These are phyloP conservation scores for Mitragyna speciosa DNA, from an alignment of 257 asterid genomes.

Conservation along the genomic window DNA sequence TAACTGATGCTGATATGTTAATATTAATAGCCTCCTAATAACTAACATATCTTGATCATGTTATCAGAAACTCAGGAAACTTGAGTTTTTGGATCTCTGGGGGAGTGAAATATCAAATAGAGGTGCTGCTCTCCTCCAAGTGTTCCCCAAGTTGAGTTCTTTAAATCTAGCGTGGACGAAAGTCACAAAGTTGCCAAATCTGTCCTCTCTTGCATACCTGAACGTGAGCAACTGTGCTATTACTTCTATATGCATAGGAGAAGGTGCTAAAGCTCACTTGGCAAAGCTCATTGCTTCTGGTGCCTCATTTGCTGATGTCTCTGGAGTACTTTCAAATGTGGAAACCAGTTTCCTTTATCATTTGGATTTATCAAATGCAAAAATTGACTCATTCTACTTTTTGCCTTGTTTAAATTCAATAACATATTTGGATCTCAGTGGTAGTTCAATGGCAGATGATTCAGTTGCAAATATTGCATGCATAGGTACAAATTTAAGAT, in stretches of 20 bases:
- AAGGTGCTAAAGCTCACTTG: conserved; percentile 47
- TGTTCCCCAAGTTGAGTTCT: conserved; percentile 58
- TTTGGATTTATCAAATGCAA: conserved; percentile 68
- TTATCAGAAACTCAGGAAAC: conserved; percentile 59
- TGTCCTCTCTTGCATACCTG: conserved; percentile 59
- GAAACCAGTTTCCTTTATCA: conserved; percentile 45
- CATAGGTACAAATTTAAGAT: conserved; percentile 55
- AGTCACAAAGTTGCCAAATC: conserved; percentile 58
- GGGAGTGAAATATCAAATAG: conserved; percentile 70
- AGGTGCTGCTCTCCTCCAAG: conserved; percentile 55
- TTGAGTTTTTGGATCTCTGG: conserved; percentile 83
- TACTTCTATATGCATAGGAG: conserved; percentile 53
- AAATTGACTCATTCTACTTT: conserved; percentile 48
- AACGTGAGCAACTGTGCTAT: conserved; percentile 88
- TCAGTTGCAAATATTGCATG: conserved; percentile 51
- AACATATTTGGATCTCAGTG: conserved; percentile 65
- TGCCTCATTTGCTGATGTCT: conserved; percentile 46
- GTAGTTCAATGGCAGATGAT: conserved; percentile 46
- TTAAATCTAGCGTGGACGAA: conserved; percentile 84
- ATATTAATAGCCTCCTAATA: background rate
- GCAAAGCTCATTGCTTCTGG: conserved; percentile 64
- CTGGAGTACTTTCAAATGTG: conserved; percentile 48
- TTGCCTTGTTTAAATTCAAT: conserved; percentile 56
- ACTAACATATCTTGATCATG: conserved; percentile 16
- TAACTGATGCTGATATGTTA: background rate